Evolutionary conservation across 106 monocot species (phyloP), one percentile per base, ranked within the genome.

Genomic region (Apostasia ramifera): DNA sequence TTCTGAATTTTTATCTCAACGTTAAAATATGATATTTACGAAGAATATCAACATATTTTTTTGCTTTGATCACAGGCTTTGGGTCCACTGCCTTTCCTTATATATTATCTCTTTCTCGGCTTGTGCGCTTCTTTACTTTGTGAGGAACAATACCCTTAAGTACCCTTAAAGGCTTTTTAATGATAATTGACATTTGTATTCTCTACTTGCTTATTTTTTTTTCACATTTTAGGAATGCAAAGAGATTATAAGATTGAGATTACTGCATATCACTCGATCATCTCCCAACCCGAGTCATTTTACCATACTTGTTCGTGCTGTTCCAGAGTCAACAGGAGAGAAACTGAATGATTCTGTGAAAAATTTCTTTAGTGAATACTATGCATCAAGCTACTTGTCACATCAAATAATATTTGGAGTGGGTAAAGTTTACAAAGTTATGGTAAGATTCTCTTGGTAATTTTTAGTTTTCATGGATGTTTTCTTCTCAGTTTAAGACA

Each of bases 271-370:
- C 59, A 78, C 79, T 69, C 71, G 60, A 53, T 86, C 88, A 53
- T 40, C 78, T 69, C 72, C 80, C 2, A 89, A 82, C 68, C 85
- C 92, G 26, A 85, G 92, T 68, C 92, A 97, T 71, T 97, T 97
- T 70, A 89, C 97, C 48, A 78, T 97, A 62, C 83, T 97, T 66
- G 92, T 97, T 42, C 82, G 97, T 69, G 86, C 86, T 43, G 81
- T 89, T 7, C 89, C 93, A 72, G 56, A 58, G 39, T 77, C 83
- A 49, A 44, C 44, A 10, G 69, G 67, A 12, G 81, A 71, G 56
- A 46, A 76, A 47, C 56, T 82, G 40, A 66, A 61, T 60, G 86
- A 89, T 65, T 46, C 80, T 3, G 79, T 93, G 60, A 73, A 77
- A 70, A 83, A 61, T 9, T 93, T 93, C 64, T 93, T 93, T 72